Conservation (phyloP, 2,329 filamentous ascomycete species). For the Colletotrichum sp. region DNA sequence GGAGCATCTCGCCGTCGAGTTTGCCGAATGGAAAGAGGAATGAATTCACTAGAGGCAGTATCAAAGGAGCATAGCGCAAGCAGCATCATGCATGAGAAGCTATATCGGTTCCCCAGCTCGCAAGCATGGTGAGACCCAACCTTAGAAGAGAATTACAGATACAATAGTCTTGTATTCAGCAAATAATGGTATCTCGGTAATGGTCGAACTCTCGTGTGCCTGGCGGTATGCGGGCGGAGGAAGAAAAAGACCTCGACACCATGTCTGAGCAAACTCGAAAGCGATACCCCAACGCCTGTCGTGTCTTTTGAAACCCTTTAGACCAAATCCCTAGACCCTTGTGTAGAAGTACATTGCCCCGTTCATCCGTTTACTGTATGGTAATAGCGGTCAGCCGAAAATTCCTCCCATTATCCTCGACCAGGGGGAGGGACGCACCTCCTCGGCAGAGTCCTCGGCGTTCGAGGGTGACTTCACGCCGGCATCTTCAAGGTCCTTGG, state of each 20-base stretch:
- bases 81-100: not conserved
- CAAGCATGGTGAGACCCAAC: not conserved
- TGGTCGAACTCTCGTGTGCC: not conserved
- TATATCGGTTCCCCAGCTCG: not conserved
- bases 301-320: not conserved
- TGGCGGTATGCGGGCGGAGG: not conserved
- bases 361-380: conserved; percentile 4
- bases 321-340: not conserved
- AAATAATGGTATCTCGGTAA: conserved; percentile 1
- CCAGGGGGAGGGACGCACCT: conserved; percentile 13
- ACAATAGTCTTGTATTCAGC: conserved; percentile 9
- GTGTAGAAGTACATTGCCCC: not conserved
- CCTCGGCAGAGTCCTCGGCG: conserved; percentile 7
- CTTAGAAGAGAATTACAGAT: not conserved
- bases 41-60: conserved; percentile 32
- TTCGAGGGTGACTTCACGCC: not conserved
- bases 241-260: not conserved
- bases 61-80: conserved; percentile 21
- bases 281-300: not conserved
- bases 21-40: conserved; percentile 73
- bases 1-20: conserved; percentile 76
- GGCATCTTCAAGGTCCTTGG: not conserved
- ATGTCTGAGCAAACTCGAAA: not conserved
- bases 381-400: conserved; percentile 12
- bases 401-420: conserved; percentile 3